Percentiles rank a stretch among this genome's conserved stretches.
Evolutionary conservation across 345 rosid genomes (phyloP).

Genomic region (Rhodamnia argentea): DNA sequence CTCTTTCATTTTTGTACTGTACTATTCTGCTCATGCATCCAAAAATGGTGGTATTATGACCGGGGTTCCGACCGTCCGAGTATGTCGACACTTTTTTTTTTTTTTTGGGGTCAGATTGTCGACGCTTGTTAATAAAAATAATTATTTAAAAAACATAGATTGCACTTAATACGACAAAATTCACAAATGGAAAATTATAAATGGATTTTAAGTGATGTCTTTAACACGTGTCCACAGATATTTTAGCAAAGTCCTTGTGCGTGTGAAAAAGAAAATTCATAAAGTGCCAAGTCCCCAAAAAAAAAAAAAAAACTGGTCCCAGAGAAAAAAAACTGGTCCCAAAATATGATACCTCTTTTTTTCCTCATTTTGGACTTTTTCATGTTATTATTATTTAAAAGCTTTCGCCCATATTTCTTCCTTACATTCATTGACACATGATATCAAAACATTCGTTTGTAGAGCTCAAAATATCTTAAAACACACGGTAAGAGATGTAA

Average conservation of each 20-base stretch:
- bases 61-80: neutral
- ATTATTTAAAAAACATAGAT: neutral
- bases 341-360: neutral
- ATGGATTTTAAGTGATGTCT: neutral
- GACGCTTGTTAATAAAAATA: neutral
- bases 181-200: neutral
- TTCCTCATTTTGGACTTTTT: neutral
- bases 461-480: neutral
- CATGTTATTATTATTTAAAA: neutral
- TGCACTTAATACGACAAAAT: neutral
- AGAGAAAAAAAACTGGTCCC: neutral
- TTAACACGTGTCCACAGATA: neutral
- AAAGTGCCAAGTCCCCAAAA: neutral
- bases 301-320: neutral
- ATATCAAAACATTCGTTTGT: neutral
- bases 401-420: neutral
- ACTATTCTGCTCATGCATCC: neutral
- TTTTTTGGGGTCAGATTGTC: no score
- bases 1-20: neutral
- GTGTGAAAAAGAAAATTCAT: neutral
- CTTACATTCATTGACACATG: no score
- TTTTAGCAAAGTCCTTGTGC: neutral
- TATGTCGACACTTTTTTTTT: no score
- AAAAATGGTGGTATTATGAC: neutral
- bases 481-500: neutral